Evolutionary conservation across 1,284 basidiomycete species (phyloP).

Genomic region (Melampsora abietis-canadensis): DNA sequence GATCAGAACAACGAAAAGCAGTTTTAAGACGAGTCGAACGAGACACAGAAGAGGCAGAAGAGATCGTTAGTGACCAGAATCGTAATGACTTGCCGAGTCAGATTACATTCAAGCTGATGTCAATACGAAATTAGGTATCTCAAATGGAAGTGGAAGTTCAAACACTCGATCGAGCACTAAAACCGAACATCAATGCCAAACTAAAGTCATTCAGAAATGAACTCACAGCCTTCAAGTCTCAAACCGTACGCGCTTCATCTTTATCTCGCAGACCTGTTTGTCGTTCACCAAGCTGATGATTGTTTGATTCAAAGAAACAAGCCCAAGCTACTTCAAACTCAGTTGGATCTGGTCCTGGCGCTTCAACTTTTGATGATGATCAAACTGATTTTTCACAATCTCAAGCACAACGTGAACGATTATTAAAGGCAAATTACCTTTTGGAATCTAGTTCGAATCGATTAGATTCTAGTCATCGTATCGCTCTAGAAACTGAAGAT

Average conservation of each 20-base stretch:
- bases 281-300: neutral
- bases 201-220: constrained; percentile 69
- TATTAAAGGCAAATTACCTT: constrained; percentile 54
- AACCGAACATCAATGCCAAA: constrained; percentile 68
- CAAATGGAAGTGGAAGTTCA: constrained; percentile 99
- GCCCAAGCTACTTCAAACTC: constrained; percentile 61
- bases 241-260: constrained; percentile 56
- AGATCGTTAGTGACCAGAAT: constrained; percentile 67
- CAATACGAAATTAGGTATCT: constrained; percentile 63
- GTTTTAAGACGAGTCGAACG: constrained; percentile 81
- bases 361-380: neutral
- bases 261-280: neutral
- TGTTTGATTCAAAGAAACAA: constrained; percentile 58
- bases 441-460: constrained; percentile 60
- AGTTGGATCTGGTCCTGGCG: neutral
- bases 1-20: constrained; percentile 74
- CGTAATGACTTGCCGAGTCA: neutral
- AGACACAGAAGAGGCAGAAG: constrained; percentile 96
- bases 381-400: neutral
- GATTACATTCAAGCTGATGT: neutral
- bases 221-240: constrained; percentile 72
- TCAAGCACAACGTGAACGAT: constrained; percentile 54
- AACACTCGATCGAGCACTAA: constrained; percentile 81
- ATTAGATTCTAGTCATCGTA: constrained; percentile 81
- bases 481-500: constrained; percentile 93